Conservation (phyloP, 768 basidiomycete genomes). For the Leucocoprinus birnbaumii region DNA sequence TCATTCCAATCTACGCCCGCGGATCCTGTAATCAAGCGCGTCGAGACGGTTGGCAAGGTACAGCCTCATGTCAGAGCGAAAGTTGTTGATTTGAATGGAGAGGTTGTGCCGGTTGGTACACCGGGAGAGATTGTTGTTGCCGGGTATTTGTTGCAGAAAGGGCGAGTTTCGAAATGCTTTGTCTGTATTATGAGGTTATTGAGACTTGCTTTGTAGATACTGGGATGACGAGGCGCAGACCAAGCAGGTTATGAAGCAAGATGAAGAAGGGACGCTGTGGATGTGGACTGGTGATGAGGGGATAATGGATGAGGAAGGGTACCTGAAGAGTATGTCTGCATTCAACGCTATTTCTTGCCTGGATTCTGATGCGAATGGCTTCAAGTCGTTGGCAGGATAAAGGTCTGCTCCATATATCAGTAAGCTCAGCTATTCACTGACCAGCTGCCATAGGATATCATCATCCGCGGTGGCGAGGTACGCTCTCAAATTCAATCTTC, state of each 20-base stretch:
- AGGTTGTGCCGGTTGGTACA: constrained; percentile 65
- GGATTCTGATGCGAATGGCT: background rate
- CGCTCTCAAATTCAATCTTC: constrained; percentile 9
- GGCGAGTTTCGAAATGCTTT: constrained; percentile 36
- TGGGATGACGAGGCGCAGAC: constrained; percentile 78
- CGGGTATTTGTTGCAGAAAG: constrained; percentile 80
- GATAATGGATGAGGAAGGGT: constrained; percentile 80
- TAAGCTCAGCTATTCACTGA: no score
- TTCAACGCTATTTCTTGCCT: background rate
- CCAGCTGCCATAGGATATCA: constrained; percentile 56
- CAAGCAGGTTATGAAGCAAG: constrained; percentile 47
- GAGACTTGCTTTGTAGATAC: constrained; percentile 42
- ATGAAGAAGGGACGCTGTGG: constrained; percentile 61
- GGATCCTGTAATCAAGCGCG: constrained; percentile 70
- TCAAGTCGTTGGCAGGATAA: constrained; percentile 75
- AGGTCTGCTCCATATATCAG: constrained; percentile 38
- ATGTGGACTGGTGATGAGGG: constrained; percentile 85
- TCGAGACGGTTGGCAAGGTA: constrained; percentile 78
- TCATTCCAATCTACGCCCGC: constrained; percentile 75
- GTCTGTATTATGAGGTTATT: background rate
- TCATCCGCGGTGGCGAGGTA: constrained; percentile 85
- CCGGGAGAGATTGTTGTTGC: constrained; percentile 74
- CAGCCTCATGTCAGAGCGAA: constrained; percentile 80
- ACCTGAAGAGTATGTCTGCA: constrained; percentile 55
- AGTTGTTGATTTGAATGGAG: constrained; percentile 54